Base-by-base conservation (phyloP, 1,284 basidiomycete genomes). In the Singerocomus inundabilis region DNA sequence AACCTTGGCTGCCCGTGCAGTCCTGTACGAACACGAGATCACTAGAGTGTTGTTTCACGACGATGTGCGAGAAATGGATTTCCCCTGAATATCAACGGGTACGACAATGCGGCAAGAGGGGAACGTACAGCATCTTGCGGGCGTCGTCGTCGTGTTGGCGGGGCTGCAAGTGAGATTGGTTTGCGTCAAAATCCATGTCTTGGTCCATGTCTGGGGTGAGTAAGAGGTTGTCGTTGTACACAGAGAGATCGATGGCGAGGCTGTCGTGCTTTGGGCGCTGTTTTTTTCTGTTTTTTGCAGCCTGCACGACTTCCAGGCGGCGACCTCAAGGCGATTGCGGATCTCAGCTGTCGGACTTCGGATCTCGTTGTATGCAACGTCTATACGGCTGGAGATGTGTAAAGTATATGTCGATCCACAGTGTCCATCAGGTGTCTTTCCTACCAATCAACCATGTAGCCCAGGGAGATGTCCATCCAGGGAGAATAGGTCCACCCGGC, bases 11-110 rank as follows among this genome's bases (percentile, higher is more conserved):
- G 13, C 93, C 93, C 3, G 93, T 96, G 68, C 91, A 94, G 70
- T 96, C 93, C 67, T 95, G 90, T 25, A 96, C 83, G 72, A 83
- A 93, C 63, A 83, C 88, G 54, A 96, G 82, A 72, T 95, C 92
- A 52, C 91, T 94, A 68, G 13, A 47, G 31, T 51, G 47, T 54
- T 53, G 46, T 5, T 40, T 30, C 18, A 32, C 35, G 15, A 32
- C 35, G 15, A 40, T 35, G 37, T 21, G 26, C 24, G 40, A 45
- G 36, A 26, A 44, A 50, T 16, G 62, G 54, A 32, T 49, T 46
- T 21, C 46, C 40, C 43, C 45, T 55, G 36, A 49, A 31, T n/a
- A 44, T 34, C 21, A 40, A 40, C 18, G 34, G 45, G 35, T 38
- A 46, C 30, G 41, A 49, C 38, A 34, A 49, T 35, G 31, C 30